These are phyloP conservation scores for Daphne laureola DNA, from an alignment of 441 rosid genomes.

Conservation along the genomic window DNA sequence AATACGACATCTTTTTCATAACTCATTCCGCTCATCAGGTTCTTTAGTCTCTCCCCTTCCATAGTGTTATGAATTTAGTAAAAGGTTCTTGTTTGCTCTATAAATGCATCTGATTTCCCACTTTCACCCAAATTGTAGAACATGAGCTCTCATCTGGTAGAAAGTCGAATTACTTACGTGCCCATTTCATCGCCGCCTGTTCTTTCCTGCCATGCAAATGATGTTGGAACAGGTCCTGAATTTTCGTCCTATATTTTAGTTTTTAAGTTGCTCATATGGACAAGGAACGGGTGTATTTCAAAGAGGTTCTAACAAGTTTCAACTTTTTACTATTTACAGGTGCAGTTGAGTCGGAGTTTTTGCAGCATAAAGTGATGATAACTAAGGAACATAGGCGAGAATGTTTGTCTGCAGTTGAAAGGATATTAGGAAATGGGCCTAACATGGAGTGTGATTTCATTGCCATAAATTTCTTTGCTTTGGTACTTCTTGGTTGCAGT, in stretches of 20 bases:
- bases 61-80: background rate
- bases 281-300: background rate
- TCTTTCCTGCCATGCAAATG: constrained; percentile 30
- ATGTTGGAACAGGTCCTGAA: constrained; percentile 27
- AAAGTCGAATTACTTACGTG: constrained; percentile 29
- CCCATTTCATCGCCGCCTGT: constrained; percentile 64
- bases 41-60: background rate
- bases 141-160: constrained; percentile 42
- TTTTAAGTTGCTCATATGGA: background rate
- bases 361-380: constrained; percentile 30
- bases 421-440: constrained; percentile 44
- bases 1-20: constrained; percentile 45
- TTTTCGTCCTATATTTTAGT: background rate
- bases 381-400: constrained; percentile 50
- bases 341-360: constrained; percentile 21
- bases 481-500: constrained; percentile 38
- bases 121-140: constrained; percentile 29
- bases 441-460: constrained; percentile 58
- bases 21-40: constrained; percentile 84
- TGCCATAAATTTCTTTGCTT: constrained; percentile 77
- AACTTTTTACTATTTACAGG: constrained; percentile 23
- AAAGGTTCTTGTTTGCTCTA: background rate
- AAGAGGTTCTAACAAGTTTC: background rate
- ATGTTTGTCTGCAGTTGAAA: constrained; percentile 47
- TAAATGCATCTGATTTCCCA: background rate